Evolutionary conservation across 2,329 filamentous ascomycete genomes (phyloP).

Genomic region (Diplodia mutila): DNA sequence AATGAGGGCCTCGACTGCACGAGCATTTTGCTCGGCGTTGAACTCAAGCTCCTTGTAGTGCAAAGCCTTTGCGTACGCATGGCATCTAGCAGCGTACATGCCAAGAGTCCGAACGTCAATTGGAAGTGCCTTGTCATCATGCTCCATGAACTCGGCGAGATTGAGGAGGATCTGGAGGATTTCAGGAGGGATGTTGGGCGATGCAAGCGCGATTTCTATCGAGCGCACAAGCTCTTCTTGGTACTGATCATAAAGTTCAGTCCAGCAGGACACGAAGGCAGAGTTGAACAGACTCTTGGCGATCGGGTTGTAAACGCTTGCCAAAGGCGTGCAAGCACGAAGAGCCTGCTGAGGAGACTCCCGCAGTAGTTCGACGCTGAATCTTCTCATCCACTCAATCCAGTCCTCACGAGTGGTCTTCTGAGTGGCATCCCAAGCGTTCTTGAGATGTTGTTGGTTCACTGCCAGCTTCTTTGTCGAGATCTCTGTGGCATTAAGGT

Average conservation of each 20-base stretch:
- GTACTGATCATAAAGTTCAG: constrained; percentile 93
- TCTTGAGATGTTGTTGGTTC: constrained; percentile 95
- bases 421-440: constrained; percentile 94
- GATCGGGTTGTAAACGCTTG: constrained; percentile 87
- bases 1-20: constrained; percentile 94
- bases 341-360: constrained; percentile 96
- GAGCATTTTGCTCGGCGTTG: constrained; percentile 93
- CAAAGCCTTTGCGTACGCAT: constrained; percentile 95
- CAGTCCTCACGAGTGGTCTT: constrained; percentile 98
- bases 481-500: constrained; percentile 80
- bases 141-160: constrained; percentile 99
- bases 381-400: constrained; percentile 97
- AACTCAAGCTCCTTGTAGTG: constrained; percentile 99
- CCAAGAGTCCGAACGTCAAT: constrained; percentile 96
- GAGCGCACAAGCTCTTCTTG: constrained; percentile 96
- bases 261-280: constrained; percentile 98
- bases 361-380: constrained; percentile 91
- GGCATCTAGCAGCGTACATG: constrained; percentile 92
- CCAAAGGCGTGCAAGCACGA: constrained; percentile 87
- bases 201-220: constrained; percentile 93
- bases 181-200: constrained; percentile 93
- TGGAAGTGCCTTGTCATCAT: constrained; percentile 96
- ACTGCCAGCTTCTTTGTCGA: constrained; percentile 93
- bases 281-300: constrained; percentile 97
- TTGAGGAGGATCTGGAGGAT: constrained; percentile 93